Conservation (phyloP, 805 yeast species). For the Teunomyces stri region DNA sequence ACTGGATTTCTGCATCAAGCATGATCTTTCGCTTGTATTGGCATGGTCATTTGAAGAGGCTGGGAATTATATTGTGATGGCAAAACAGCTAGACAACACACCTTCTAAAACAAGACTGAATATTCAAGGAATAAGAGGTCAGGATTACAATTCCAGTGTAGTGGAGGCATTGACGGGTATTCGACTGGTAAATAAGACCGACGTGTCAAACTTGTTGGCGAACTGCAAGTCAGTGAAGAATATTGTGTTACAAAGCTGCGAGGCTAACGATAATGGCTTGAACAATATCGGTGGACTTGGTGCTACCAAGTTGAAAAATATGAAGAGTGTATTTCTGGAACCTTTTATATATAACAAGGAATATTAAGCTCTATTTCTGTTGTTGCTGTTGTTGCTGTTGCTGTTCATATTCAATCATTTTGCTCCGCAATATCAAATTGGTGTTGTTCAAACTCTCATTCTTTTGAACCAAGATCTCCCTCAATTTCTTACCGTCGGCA, state of each 20-base stretch:
- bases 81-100: constrained; percentile 37
- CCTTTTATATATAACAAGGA: constrained; percentile 50
- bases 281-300: constrained; percentile 50
- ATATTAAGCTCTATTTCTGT: constrained; percentile 12
- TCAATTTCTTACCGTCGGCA: constrained; percentile 70
- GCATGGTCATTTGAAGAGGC: constrained; percentile 55
- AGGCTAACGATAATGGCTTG: constrained; percentile 16
- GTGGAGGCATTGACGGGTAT: constrained; percentile 46
- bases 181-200: constrained; percentile 51
- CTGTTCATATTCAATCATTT: constrained; percentile 47
- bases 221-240: constrained; percentile 45
- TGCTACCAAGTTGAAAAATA: constrained; percentile 39
- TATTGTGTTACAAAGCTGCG: constrained; percentile 32
- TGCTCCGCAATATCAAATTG: constrained; percentile 54
- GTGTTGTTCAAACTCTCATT: constrained; percentile 59
- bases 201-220: constrained; percentile 49
- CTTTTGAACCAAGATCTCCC: constrained; percentile 73
- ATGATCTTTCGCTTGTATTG: constrained; percentile 47
- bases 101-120: constrained; percentile 23
- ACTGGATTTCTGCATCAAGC: constrained; percentile 47
- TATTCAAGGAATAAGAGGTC: constrained; percentile 44
- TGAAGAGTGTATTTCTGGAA: constrained; percentile 42
- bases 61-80: constrained; percentile 39
- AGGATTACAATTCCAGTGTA: constrained; percentile 44
- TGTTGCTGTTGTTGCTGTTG: constrained; percentile 12